These are phyloP conservation scores for Ajuga chamaepitys DNA, from an alignment of 257 asterid species.

Conservation along the genomic window DNA sequence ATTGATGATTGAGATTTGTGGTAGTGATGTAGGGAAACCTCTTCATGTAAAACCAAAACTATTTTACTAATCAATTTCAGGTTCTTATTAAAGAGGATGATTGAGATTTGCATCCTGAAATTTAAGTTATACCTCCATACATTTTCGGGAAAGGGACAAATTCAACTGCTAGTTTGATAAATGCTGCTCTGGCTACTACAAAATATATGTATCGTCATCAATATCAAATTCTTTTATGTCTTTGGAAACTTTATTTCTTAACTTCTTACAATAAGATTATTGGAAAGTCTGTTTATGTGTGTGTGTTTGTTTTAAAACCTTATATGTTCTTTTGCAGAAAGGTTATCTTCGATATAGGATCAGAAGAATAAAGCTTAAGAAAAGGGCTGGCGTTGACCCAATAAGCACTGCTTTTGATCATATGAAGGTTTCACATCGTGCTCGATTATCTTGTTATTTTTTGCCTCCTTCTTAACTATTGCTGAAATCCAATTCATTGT, in stretches of 20 bases:
- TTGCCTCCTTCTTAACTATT: constrained; percentile 13
- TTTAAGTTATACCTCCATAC: background rate
- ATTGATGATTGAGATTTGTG: background rate
- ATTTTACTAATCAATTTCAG: too few species aligned
- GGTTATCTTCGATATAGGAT: constrained; percentile 39
- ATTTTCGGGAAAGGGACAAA: background rate
- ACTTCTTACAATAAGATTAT: background rate
- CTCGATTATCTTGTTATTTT: background rate
- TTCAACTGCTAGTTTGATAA: background rate
- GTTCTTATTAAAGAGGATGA: too few species aligned
- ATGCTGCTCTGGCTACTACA: background rate
- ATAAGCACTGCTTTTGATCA: constrained; percentile 94
- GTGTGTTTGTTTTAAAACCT: constrained; percentile 7
- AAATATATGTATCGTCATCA: background rate
- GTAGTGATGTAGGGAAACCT: too few species aligned
- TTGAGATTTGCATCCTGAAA: background rate
- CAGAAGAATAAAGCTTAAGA: constrained; percentile 42
- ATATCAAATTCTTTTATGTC: background rate
- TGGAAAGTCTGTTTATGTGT: constrained; percentile 3
- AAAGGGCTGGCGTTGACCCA: constrained; percentile 76
- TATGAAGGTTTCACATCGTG: constrained; percentile 67
- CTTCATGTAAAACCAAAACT: too few species aligned
- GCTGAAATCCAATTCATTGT: constrained; percentile 14
- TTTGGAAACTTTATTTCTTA: background rate
- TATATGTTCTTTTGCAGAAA: constrained; percentile 62